Conservation (phyloP, 2,329 filamentous ascomycete genomes). For the Botryosphaeria dothidea region DNA sequence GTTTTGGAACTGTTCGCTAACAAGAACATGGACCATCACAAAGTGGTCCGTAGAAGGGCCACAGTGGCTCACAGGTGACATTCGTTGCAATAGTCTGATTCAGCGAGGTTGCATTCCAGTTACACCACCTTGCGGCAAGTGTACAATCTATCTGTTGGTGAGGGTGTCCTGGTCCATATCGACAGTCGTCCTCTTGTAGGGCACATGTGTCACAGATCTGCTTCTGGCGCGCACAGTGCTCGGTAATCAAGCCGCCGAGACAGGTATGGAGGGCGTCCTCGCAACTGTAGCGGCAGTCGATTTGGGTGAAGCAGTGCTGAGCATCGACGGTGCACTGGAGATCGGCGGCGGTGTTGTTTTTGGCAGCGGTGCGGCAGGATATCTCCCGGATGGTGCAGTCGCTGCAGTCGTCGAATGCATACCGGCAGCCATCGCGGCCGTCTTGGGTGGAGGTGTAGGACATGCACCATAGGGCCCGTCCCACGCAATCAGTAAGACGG, state of each 20-base stretch:
- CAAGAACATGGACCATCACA: no score
- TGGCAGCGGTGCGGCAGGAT: neutral
- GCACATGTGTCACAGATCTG: neutral
- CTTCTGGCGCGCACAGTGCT: neutral
- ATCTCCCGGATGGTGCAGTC: neutral
- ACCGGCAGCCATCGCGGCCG: neutral
- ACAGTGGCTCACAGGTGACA: no score
- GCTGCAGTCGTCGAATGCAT: neutral
- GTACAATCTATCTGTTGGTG: neutral
- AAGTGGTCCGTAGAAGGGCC: no score
- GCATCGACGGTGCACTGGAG: neutral
- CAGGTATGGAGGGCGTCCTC: neutral
- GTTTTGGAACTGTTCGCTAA: no score
- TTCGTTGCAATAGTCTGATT: neutral
- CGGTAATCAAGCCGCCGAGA: neutral
- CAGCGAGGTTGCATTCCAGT: neutral
- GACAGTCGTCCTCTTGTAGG: neutral
- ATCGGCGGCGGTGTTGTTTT: neutral
- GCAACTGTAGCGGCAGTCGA: neutral
- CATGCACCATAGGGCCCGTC: neutral
- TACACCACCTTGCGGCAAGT: neutral
- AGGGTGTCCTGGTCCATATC: neutral
- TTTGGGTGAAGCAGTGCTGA: neutral
- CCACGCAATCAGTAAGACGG: neutral
- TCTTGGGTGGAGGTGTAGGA: neutral